phyloP scores from a whole-genome alignment of 2,329 filamentous ascomycete species.

The Fusarium nygamai region DNA sequence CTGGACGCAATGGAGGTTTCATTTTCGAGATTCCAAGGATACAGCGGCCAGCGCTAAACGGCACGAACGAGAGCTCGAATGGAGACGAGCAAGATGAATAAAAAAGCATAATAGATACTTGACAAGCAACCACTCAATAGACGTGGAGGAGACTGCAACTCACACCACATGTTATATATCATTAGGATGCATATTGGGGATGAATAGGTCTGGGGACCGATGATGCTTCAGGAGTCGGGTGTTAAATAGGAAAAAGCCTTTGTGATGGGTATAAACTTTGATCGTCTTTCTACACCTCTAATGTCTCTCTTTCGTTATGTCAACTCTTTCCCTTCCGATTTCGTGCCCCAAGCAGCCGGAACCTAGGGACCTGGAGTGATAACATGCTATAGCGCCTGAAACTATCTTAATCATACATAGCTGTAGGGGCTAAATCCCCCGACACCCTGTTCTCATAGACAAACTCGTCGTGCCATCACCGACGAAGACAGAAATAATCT shows the following conservation, averaged over 20 bases:
- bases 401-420: background rate
- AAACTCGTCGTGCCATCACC: background rate
- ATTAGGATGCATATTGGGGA: slow-evolving; percentile 24
- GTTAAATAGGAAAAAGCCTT: slow-evolving; percentile 14
- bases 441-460: background rate
- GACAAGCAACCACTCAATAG: slow-evolving; percentile 37
- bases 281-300: slow-evolving; percentile 24
- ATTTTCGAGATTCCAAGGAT: slow-evolving; percentile 81
- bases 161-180: slow-evolving; percentile 23
- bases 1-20: slow-evolving; percentile 80
- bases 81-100: slow-evolving; percentile 39
- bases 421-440: background rate
- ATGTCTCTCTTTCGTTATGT: background rate
- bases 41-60: slow-evolving; percentile 48
- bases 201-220: background rate
- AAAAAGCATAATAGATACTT: slow-evolving; percentile 39
- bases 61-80: slow-evolving; percentile 42
- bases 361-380: background rate
- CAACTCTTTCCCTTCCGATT: slow-evolving; percentile 1
- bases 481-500: background rate
- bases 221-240: slow-evolving; percentile 22
- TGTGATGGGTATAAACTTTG: slow-evolving; percentile 27
- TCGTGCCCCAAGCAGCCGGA: background rate
- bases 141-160: slow-evolving; percentile 28
- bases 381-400: background rate